A percentile compares a stretch with the other conserved stretches of the same genome.
phyloP scores from a whole-genome alignment of 1,139 yeast genomes.

The Saccharomyces hybrid region DNA sequence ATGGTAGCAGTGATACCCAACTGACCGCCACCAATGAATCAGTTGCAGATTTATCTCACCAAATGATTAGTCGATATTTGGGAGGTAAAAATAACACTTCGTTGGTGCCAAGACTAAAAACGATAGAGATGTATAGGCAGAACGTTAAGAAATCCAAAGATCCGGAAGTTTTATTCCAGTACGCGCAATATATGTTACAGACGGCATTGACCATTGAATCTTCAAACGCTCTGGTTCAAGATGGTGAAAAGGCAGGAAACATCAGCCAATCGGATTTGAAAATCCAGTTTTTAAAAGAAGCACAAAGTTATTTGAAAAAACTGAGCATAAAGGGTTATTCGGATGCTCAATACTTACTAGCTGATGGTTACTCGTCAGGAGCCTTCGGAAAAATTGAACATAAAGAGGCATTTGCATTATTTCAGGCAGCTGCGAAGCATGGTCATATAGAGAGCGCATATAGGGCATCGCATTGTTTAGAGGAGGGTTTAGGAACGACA shows the following conservation, averaged over 20 bases:
- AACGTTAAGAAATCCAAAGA: conserved; percentile 86
- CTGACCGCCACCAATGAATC: conserved; percentile 35
- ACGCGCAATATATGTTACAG: conserved; percentile 85
- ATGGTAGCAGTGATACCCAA: conserved; percentile 31
- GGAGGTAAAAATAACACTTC: conserved; percentile 40
- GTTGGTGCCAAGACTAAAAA: conserved; percentile 72
- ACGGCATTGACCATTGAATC: conserved; percentile 60
- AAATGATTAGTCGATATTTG: conserved; percentile 40
- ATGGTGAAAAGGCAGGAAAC: conserved; percentile 7
- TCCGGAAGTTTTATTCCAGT: conserved; percentile 78
- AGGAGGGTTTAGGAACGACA: conserved; percentile 89
- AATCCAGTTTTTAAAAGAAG: conserved; percentile 63
- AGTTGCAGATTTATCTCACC: conserved; percentile 35
- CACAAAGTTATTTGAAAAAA: conserved; percentile 59
- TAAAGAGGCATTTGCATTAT: conserved; percentile 65
- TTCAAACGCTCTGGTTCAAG: conserved; percentile 8
- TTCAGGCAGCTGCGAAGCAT: conserved; percentile 87
- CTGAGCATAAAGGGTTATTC: conserved; percentile 75
- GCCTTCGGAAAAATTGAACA: conserved; percentile 79
- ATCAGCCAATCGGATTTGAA: conserved; percentile 20
- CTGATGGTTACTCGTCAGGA: conserved; percentile 81
- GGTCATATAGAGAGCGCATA: conserved; percentile 89
- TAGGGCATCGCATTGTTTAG: conserved; percentile 84
- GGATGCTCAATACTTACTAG: conserved; percentile 87
- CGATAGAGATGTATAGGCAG: conserved; percentile 78